phyloP scores from a whole-genome alignment of 2,329 filamentous ascomycete species.

The Fusarium sp. region DNA sequence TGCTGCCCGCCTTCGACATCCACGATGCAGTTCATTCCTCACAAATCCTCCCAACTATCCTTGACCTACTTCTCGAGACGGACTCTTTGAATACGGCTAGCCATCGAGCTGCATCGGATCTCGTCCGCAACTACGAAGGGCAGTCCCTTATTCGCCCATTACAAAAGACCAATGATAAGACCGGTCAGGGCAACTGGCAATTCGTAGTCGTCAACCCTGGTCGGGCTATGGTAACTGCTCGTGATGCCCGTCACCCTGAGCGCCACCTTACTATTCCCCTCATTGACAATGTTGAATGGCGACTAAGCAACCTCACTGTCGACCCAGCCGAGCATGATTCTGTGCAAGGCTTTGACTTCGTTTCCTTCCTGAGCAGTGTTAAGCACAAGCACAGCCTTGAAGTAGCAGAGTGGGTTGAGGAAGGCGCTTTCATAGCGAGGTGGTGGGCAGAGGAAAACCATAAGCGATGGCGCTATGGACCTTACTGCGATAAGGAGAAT shows the following conservation, averaged over 20 bases:
- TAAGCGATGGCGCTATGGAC: slow-evolving; percentile 53
- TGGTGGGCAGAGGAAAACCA: slow-evolving; percentile 56
- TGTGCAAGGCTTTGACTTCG: slow-evolving; percentile 50
- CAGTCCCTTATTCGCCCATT: slow-evolving; percentile 52
- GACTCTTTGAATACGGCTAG: slow-evolving; percentile 47
- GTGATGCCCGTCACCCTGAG: slow-evolving; percentile 51
- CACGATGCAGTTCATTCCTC: slow-evolving; percentile 50
- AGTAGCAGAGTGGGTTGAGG: slow-evolving; percentile 51
- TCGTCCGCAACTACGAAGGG: slow-evolving; percentile 52
- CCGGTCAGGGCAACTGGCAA: slow-evolving; percentile 52
- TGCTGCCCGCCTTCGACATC: slow-evolving; percentile 49
- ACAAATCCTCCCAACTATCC: slow-evolving; percentile 52
- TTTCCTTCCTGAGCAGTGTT: slow-evolving; percentile 44
- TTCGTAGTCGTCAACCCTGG: slow-evolving; percentile 54
- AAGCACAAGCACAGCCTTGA: slow-evolving; percentile 44
- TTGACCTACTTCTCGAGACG: slow-evolving; percentile 53
- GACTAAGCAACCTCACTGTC: slow-evolving; percentile 48
- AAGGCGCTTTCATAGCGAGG: slow-evolving; percentile 51
- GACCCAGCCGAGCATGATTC: slow-evolving; percentile 49
- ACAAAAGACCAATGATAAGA: slow-evolving; percentile 21
- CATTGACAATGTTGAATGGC: slow-evolving; percentile 53
- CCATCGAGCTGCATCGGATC: slow-evolving; percentile 40
- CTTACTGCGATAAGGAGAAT: neutral
- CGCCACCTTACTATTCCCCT: slow-evolving; percentile 52
- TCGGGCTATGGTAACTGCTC: slow-evolving; percentile 51